A percentile compares a stretch with the other conserved stretches of the same genome.
These are phyloP conservation scores for Taphrina pruni DNA, from an alignment of 1,139 yeast species.

Conservation along the genomic window DNA sequence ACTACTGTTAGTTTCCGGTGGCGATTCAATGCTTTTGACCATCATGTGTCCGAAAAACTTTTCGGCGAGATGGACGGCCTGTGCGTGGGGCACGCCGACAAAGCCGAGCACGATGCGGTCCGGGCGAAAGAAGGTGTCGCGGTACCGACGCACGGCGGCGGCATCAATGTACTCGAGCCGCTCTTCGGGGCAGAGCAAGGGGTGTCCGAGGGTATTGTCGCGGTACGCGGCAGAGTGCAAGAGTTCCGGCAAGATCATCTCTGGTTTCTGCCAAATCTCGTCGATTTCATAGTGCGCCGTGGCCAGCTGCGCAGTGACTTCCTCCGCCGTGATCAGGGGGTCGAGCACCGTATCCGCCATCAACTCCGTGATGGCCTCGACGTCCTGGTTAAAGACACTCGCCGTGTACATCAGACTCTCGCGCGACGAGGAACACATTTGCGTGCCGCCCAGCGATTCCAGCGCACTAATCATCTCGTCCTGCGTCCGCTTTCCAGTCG, in stretches of 20 bases:
- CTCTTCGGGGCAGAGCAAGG: conserved; percentile 80
- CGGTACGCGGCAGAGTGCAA: conserved; percentile 81
- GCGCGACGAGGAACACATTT: conserved; percentile 90
- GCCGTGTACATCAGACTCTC: conserved; percentile 94
- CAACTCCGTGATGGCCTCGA: conserved; percentile 78
- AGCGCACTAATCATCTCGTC: conserved; percentile 75
- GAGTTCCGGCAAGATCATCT: conserved; percentile 81
- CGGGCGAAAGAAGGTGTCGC: conserved; percentile 74
- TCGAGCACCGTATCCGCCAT: conserved; percentile 78
- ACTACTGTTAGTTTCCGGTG: not conserved
- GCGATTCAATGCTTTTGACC: not conserved
- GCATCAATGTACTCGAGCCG: conserved; percentile 63
- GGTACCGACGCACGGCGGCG: conserved; percentile 64
- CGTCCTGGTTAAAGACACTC: conserved; percentile 84
- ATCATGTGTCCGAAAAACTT: conserved; percentile 60
- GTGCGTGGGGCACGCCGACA: conserved; percentile 78
- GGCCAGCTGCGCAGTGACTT: conserved; percentile 71
- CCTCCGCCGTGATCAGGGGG: conserved; percentile 72
- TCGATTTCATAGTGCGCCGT: conserved; percentile 82
- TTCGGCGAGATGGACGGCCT: conserved; percentile 69
- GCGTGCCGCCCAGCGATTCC: conserved; percentile 88
- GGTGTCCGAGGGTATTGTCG: conserved; percentile 79
- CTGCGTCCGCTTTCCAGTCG: conserved; percentile 69
- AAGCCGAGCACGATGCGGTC: conserved; percentile 84
- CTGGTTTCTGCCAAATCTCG: conserved; percentile 85